Base-by-base conservation (phyloP, 73 alveolate species). In the Tetrahymena elliotti region DNA sequence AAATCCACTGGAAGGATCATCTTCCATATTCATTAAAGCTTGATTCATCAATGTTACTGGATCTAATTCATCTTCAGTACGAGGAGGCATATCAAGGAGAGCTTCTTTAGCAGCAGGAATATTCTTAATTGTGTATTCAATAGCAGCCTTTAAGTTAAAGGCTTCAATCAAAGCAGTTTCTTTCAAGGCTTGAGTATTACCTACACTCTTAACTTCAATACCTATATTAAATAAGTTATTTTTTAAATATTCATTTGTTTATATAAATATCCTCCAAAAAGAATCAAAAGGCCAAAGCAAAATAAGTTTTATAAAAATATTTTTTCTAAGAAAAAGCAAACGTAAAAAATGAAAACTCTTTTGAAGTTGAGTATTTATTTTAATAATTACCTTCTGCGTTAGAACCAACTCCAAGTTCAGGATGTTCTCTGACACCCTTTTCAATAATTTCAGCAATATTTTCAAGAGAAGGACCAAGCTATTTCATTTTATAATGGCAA, bases 161-260 rank as follows among this genome's bases (percentile, higher is more conserved):
- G 99, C 99, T 93, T 99, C 99, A 53, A 99, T 98, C 94, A 99
- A 96, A 52, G 99, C 99, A n/a, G 99, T 98, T 92, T 99, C 99
- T 93, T 98, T 97, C 47, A 99, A 97, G 22, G 99, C 99, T 92
- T 98, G 97, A 93, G 99, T 98, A 95, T 99, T 99, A 31, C 99
- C 99, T 24, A 99, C 99, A 94, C 99, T 95, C 97, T 99, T 98
- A 34, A 98, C 99, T 96, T 98, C 99, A 8, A 95, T 93, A 35
- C 94, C 68, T 35, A 38, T 16, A 24, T 68, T 24, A 27, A 6
- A n/a, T 1, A 68, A 11, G 10, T 53, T n/a, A 2, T 68, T n/a
- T 27, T 24, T 68, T 68, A 7, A n/a, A n/a, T n/a, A 68, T 68
- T 68, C n/a, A 24, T 0, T 68, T 68, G 15, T 68, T 68, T n/a